Base-by-base conservation (phyloP, 2,329 filamentous ascomycete species). In the Cladosporium sp. region DNA sequence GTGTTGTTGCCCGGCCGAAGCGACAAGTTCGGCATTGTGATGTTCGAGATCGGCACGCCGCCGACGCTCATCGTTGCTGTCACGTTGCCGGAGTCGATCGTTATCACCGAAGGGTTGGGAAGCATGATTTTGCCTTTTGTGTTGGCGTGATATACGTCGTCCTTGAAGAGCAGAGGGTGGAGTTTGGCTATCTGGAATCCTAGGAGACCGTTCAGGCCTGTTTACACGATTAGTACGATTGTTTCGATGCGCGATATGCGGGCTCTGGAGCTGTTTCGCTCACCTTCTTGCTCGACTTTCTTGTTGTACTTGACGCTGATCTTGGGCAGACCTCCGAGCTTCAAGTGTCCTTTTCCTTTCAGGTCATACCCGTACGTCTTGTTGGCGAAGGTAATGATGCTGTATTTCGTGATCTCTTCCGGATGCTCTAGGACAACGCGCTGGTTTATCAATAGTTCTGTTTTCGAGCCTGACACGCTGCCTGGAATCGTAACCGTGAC, bases 61-160 rank as follows among this genome's bases (percentile, higher is more conserved):
- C 83, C 80, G 61, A 88, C 81, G 70, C 80, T 85, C 72, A 86
- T 87, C 76, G 81, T 77, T 76, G 90, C 89, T 30, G 84, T 84
- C 36, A 86, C 80, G 71, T 90, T 89, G 70, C 89, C 89, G 81
- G 91, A 84, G 36, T 89, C 84, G 63, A 91, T 81, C 18, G 83
- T 86, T 73, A 89, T 82, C 60, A 85, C 77, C 1, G 88, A 89
- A 7, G 81, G 83, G 75, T 91, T 91, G 69, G 86, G 87, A 59
- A 91, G 88, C 65, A 80, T 79, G 65, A 84, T 83, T 18, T 79
- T 83, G 70, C 83, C 88, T 61, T 82, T 78, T 77, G 91, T 88
- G 79, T 90, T 91, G 73, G 83, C 82, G 28, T 54, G 26, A 18
- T 13, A 54, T 2, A 30, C 51, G 67, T 80, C 82, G 10, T 46